These are phyloP conservation scores for Nymphaea colorata DNA, from an alignment of 164 flowering plant species.

Conservation along the genomic window DNA sequence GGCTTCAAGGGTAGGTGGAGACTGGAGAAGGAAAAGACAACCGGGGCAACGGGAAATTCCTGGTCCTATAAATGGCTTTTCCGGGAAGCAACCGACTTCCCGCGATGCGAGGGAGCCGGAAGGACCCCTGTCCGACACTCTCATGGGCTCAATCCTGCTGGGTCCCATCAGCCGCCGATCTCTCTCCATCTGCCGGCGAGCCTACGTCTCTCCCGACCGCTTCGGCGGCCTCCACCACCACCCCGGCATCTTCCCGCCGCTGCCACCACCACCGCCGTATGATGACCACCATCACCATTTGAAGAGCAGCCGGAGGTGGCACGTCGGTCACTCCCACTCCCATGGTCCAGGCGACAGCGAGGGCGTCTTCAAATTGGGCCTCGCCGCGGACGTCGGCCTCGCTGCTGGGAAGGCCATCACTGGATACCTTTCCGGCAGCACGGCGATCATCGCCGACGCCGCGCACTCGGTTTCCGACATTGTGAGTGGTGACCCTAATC, in stretches of 20 bases:
- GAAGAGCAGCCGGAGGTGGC: constrained; percentile 45
- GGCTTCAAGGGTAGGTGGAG: too few species aligned
- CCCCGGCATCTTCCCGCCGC: not conserved
- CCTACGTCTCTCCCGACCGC: too few species aligned
- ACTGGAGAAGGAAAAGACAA: too few species aligned
- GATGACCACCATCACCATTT: constrained; percentile 8
- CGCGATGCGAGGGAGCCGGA: too few species aligned
- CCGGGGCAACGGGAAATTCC: too few species aligned
- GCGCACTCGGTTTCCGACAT: constrained; percentile 94
- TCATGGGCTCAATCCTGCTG: too few species aligned
- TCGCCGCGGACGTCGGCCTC: constrained; percentile 60
- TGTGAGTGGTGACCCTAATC: constrained; percentile 19
- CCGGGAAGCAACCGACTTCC: too few species aligned
- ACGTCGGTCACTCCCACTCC: constrained; percentile 49
- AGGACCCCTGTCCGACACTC: too few species aligned
- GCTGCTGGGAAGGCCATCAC: constrained; percentile 67
- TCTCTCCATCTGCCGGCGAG: too few species aligned
- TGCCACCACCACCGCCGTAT: constrained; percentile 1
- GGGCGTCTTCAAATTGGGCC: constrained; percentile 61
- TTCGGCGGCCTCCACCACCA: not conserved
- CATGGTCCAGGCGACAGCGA: constrained; percentile 36
- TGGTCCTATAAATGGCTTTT: too few species aligned
- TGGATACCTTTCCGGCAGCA: constrained; percentile 82
- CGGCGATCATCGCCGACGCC: constrained; percentile 91
- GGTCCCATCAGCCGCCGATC: too few species aligned